Conservation (phyloP, 768 basidiomycete genomes). For the Mycena venus region DNA sequence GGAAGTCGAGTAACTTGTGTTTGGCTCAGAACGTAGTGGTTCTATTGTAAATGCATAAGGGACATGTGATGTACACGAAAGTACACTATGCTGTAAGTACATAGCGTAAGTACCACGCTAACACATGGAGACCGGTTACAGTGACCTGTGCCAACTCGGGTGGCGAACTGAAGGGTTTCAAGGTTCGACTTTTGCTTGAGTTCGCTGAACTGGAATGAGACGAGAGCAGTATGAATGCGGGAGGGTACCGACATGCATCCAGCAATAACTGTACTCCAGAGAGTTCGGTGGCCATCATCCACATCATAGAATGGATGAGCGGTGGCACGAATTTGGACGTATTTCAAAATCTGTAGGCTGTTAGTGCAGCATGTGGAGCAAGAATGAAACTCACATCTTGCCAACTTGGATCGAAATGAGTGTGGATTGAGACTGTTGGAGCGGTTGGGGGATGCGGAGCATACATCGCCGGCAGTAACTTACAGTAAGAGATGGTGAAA, state of each 20-base stretch:
- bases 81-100: too few species aligned
- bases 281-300: neutral
- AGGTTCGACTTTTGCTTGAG: neutral
- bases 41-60: too few species aligned
- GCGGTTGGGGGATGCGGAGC: neutral
- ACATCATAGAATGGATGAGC: neutral
- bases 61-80: too few species aligned
- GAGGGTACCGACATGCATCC: neutral
- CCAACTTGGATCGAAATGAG: neutral
- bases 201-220: neutral
- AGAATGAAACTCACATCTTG: neutral
- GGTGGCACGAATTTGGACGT: neutral
- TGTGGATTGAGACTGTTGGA: neutral
- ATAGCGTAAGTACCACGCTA: too few species aligned
- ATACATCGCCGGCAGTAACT: too few species aligned
- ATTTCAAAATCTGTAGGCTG: neutral
- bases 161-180: neutral
- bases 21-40: too few species aligned
- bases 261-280: neutral
- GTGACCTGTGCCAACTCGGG: neutral
- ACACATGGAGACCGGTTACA: neutral
- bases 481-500: too few species aligned
- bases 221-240: too few species aligned
- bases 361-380: neutral
- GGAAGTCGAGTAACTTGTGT: too few species aligned